Percentiles rank a stretch among this genome's conserved stretches.
Conservation (phyloP, 805 yeast genomes). For the Wickerhamomyces sydowiorum region DNA sequence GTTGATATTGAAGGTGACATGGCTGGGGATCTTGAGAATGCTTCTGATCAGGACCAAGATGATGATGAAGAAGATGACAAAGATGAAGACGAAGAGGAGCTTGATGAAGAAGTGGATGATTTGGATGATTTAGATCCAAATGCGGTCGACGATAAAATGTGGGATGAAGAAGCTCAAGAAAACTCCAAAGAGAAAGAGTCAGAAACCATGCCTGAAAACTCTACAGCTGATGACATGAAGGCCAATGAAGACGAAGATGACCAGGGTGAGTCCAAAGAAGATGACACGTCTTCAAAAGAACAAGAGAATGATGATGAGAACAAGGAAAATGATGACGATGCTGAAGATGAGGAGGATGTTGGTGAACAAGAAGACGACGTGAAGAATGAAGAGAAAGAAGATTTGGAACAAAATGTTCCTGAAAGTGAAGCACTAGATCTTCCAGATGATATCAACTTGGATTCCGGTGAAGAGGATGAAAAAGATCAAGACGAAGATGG, state of each 20-base stretch:
- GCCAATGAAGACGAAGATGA: slow-evolving; percentile 33
- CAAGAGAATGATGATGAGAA: slow-evolving; percentile 34
- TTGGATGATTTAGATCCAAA: slow-evolving; percentile 88
- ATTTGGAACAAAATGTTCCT: slow-evolving; percentile 68
- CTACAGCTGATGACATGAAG: slow-evolving; percentile 39
- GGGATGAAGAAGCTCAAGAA: slow-evolving; percentile 88
- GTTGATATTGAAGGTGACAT: slow-evolving; percentile 94
- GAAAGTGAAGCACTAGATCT: slow-evolving; percentile 83
- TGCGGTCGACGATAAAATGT: slow-evolving; percentile 95
- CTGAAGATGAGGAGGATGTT: slow-evolving; percentile 61
- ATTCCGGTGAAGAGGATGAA: slow-evolving; percentile 63
- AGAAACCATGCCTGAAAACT: slow-evolving; percentile 58
- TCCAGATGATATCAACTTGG: slow-evolving; percentile 89
- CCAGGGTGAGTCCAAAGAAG: slow-evolving; percentile 26
- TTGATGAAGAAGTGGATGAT: slow-evolving; percentile 88
- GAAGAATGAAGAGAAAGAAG: slow-evolving; percentile 60
- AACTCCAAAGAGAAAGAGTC: slow-evolving; percentile 77
- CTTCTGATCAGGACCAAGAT: slow-evolving; percentile 58
- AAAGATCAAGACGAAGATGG: slow-evolving; percentile 35
- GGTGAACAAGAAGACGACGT: slow-evolving; percentile 82
- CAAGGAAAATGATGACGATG: slow-evolving; percentile 48
- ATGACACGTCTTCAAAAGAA: slow-evolving; percentile 27
- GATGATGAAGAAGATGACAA: slow-evolving; percentile 45
- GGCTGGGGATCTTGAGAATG: slow-evolving; percentile 89
- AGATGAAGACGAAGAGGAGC: slow-evolving; percentile 61